Evolutionary conservation across 1,139 yeast species (phyloP), one percentile per base, ranked within the genome.

Genomic region (Diutina ranongensis): DNA sequence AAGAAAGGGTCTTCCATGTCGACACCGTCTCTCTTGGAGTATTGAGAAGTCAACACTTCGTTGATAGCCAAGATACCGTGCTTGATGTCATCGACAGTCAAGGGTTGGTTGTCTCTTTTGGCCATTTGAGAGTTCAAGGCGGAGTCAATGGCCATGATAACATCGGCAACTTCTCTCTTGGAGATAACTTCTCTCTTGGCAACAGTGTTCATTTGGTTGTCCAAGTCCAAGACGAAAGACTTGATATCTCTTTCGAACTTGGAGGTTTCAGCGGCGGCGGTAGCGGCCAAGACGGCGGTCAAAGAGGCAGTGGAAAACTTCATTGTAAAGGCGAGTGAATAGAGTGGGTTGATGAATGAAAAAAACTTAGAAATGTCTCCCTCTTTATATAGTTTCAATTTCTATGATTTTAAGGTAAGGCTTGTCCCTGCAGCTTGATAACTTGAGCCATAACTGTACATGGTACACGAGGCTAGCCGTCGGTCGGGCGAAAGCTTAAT

Each of bases 241-340:
- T 21, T 22, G 16, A 35, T 13, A 16, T 35, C 13, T 21, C 21
- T 15, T 15, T 22, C 21, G 27, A 21, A 35, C 28, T 4, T 18
- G 27, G 27, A 13, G 40, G 40, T 20, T 19, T 35, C 27, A 20
- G 40, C 40, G 40, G 40, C 40, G 28, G 15, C 40, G 40, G 40
- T 13, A 22, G 18, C 31, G 40, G 40, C 40, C 27, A 35, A 13
- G 28, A 15, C 40, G 31, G 40, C 27, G 28, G 40, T 22, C n/a
- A 22, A 20, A 12, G 40, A 16, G 28, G 28, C 40, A 18, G 40
- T 35, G 27, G 40, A 13, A 28, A 35, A 35, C 40, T 35, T 35
- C 40, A 35, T 35, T 35, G 40, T 31, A 7, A 27, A 19, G 20
- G 22, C 40, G 40, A 35, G 40, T 35, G 40, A 20, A 35, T 7